phyloP scores from a whole-genome alignment of 768 basidiomycete genomes.

The Hysterangium stoloniferum region DNA sequence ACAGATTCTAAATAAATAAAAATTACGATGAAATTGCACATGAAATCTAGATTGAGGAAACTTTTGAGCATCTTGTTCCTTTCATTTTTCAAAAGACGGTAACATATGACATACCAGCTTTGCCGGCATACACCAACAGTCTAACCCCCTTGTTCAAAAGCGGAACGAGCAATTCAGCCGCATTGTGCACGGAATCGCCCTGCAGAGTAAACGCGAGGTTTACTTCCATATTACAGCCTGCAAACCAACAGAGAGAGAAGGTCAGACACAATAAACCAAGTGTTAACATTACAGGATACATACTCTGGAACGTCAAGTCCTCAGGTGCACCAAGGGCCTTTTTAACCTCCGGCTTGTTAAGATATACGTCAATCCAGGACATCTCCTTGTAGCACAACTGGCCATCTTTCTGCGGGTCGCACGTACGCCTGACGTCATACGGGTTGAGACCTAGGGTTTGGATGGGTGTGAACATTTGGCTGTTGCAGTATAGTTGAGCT shows the following conservation, averaged over 20 bases:
- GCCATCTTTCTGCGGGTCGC: slow-evolving; percentile 65
- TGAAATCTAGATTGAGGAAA: slow-evolving; percentile 45
- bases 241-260: slow-evolving; percentile 41
- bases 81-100: too few relatives aligned
- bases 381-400: slow-evolving; percentile 74
- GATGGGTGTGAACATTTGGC: slow-evolving; percentile 62
- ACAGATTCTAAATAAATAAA: neutral
- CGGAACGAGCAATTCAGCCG: slow-evolving; percentile 67
- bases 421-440: slow-evolving; percentile 77
- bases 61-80: too few relatives aligned
- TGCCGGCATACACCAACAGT: slow-evolving; percentile 84
- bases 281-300: too few relatives aligned
- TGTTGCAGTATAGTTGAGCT: slow-evolving; percentile 73
- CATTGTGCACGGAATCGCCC: slow-evolving; percentile 85
- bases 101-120: slow-evolving; percentile 38
- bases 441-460: slow-evolving; percentile 70
- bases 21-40: slow-evolving; percentile 78
- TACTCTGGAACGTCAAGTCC: slow-evolving; percentile 41
- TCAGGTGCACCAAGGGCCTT: slow-evolving; percentile 68
- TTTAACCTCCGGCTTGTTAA: slow-evolving; percentile 76
- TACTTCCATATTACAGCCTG: slow-evolving; percentile 44
- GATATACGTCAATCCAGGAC: slow-evolving; percentile 80
- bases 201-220: slow-evolving; percentile 74
- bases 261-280: neutral
- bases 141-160: slow-evolving; percentile 78